Evolutionary conservation across 768 basidiomycete genomes (phyloP).

Genomic region (Austroboletus eburneus): DNA sequence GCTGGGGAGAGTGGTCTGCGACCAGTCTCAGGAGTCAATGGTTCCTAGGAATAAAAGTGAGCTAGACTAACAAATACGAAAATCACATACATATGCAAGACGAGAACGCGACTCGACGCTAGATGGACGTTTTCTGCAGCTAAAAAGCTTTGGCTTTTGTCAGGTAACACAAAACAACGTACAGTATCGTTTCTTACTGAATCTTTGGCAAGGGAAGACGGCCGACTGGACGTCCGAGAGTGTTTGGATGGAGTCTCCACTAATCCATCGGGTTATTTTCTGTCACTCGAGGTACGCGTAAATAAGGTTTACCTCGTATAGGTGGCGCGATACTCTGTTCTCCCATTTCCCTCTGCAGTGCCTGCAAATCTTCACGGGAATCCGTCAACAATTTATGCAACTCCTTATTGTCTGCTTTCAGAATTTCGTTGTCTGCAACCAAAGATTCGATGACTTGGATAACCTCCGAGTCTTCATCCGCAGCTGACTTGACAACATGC

Average conservation of each 20-base stretch:
- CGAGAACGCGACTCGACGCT: conserved; percentile 34
- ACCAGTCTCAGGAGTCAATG: conserved; percentile 43
- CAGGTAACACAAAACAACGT: conserved; percentile 26
- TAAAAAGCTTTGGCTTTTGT: conserved; percentile 21
- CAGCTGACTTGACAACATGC: conserved; percentile 37
- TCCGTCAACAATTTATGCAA: conserved; percentile 70
- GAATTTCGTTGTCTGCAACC: conserved; percentile 77
- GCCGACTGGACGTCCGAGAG: conserved; percentile 41
- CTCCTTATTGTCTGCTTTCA: conserved; percentile 80
- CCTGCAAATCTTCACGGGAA: conserved; percentile 70
- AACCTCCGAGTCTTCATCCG: conserved; percentile 53
- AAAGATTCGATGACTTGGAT: conserved; percentile 75
- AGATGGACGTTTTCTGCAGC: conserved; percentile 28
- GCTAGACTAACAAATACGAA: conserved; percentile 1
- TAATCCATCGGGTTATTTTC: conserved; percentile 12
- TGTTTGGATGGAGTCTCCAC: conserved; percentile 36
- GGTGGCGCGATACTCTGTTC: conserved; percentile 56
- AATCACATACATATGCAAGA: conserved; percentile 32
- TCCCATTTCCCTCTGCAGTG: conserved; percentile 69
- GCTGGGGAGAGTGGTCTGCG: conserved; percentile 40
- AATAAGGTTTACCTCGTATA: conserved; percentile 37
- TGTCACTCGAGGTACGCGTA: not conserved
- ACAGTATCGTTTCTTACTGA: conserved; percentile 36
- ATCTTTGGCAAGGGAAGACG: conserved; percentile 42
- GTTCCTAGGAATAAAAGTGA: conserved; percentile 31